Conservation (phyloP, 169 alveolate species). For the Besnoitia besnoiti region DNA sequence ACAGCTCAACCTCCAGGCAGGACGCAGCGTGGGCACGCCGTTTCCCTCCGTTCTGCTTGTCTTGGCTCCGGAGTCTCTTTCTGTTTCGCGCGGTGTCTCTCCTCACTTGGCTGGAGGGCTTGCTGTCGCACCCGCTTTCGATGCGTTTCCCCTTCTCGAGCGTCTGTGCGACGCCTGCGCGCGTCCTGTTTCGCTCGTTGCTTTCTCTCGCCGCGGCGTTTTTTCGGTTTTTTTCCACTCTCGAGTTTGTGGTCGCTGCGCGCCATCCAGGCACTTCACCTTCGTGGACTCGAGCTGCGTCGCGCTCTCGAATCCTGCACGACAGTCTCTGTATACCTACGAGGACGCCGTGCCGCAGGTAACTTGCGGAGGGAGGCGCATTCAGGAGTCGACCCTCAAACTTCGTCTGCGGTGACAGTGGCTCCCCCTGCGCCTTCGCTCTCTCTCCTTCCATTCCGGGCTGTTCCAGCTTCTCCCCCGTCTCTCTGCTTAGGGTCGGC, state of each 20-base stretch:
- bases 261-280: constrained; percentile 86
- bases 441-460: neutral
- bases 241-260: too few relatives aligned
- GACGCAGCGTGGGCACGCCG: neutral
- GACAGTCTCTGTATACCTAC: constrained; percentile 91
- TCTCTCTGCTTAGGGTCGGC: too few relatives aligned
- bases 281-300: constrained; percentile 90
- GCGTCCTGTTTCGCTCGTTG: neutral
- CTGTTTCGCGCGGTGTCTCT: neutral
- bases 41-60: neutral
- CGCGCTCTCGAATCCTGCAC: constrained; percentile 91
- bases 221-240: neutral
- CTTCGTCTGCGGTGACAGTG: too few relatives aligned
- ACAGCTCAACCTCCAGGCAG: too few relatives aligned
- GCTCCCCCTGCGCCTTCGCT: too few relatives aligned
- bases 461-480: too few relatives aligned
- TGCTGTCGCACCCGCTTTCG: neutral
- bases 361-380: neutral
- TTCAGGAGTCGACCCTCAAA: too few relatives aligned
- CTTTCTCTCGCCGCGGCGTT: too few relatives aligned
- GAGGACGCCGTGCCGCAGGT: constrained; percentile 87
- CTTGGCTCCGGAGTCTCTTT: neutral
- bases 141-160: neutral
- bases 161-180: neutral
- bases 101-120: neutral